Base-by-base conservation (phyloP, 371 early-diverging fungal species). In the Rhizopus arrhizus region DNA sequence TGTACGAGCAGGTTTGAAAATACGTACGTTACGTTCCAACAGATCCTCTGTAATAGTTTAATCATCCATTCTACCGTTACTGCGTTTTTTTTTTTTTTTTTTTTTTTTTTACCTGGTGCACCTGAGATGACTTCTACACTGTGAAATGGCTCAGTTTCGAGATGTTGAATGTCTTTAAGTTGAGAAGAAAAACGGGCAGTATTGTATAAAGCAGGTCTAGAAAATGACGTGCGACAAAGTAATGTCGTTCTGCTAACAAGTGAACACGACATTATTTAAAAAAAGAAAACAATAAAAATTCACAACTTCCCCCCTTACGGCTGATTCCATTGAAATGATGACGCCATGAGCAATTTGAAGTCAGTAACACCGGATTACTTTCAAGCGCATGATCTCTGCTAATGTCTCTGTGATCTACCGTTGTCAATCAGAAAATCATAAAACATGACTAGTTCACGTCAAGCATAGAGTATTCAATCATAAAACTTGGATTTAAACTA, bases 1-100 rank as follows among this genome's bases (percentile, higher is more conserved):
- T 36, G 89, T 87, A 74, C 89, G 91, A 38, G 94, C 66, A 36
- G 95, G 95, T 51, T 81, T 76, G 77, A 79, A 96, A 63, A 98
- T 96, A 43, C 91, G 87, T 62, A 93, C 96, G 12, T 84, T 76
- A 53, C 95, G 91, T 55, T 82, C 80, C 38, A 66, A 70, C 53
- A 74, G 61, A 59, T 68, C 77, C 75, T 85, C 84, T 83, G 63
- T 15, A 53, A 48, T 16, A 36, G 31, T 3, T n/a, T 38, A 34
- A 22, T 22, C 22, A 22, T 16, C 13, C 15, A 42, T 43, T 5
- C 7, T 11, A 7, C 7, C 7, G 5, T 11, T 5, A 6, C 29
- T 3, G 6, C 48, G 38, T 5, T 0, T 34, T 56, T 31, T 22
- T 46, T 33, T 47, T 29, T 16, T 64, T 56, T 53, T 5, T 35